Conservation (phyloP, 768 basidiomycete genomes). For the Calocera viscosa region DNA sequence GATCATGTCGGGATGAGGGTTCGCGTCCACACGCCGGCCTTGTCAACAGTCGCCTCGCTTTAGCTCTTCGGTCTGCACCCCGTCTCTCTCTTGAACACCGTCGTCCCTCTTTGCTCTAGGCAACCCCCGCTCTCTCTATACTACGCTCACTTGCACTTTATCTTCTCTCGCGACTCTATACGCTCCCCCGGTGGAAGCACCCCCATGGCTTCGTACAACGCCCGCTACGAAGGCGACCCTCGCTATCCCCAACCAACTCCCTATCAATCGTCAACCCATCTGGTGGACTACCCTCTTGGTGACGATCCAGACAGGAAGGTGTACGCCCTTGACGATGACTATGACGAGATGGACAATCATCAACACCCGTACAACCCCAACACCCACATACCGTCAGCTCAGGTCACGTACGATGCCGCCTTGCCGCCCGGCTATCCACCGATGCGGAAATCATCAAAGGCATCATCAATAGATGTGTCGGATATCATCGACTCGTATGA, state of each 20-base stretch:
- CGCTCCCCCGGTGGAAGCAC: not conserved
- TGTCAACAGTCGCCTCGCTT: not conserved
- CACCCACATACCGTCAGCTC: not conserved
- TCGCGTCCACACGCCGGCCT: not conserved
- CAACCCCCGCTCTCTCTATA: not conserved
- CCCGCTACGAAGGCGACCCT: not conserved
- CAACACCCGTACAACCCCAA: not conserved
- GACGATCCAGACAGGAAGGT: not conserved
- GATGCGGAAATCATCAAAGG: not conserved
- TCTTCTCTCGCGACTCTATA: not conserved
- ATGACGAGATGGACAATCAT: not conserved
- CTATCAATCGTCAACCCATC: not conserved
- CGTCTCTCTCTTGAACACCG: not conserved
- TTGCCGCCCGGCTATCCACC: not conserved
- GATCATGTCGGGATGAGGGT: not conserved
- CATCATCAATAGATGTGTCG: not conserved
- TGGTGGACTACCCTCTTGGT: not conserved
- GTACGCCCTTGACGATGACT: not conserved
- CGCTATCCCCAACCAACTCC: not conserved
- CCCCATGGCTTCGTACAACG: not conserved
- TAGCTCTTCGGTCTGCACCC: not conserved
- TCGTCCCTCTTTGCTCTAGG: not conserved
- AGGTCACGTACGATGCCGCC: not conserved
- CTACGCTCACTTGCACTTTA: not conserved
- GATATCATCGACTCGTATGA: slow-evolving; percentile 5